Percentiles rank a stretch among this genome's conserved stretches.
Evolutionary conservation across 2,329 filamentous ascomycete genomes (phyloP).

Genomic region (Fusarium hainanense): DNA sequence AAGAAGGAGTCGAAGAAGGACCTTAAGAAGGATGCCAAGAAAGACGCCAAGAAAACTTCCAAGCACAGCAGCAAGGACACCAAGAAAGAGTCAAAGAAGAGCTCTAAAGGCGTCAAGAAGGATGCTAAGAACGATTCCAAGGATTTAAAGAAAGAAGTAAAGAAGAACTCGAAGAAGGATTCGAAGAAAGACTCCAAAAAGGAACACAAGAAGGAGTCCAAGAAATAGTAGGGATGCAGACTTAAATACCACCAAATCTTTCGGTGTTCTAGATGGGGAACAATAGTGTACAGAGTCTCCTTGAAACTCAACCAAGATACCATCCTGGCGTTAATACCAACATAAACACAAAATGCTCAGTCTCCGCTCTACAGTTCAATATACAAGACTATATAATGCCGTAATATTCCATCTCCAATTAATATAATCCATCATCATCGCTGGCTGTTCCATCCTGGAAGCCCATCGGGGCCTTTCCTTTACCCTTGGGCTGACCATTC

Average conservation of each 20-base stretch:
- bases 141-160: not conserved
- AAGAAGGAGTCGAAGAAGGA: slow-evolving; percentile 2
- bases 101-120: not conserved
- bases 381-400: slow-evolving; percentile 31
- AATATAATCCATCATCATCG: slow-evolving; percentile 69
- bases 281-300: slow-evolving; percentile 26
- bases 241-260: slow-evolving; percentile 20
- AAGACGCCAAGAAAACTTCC: not conserved
- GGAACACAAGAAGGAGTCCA: slow-evolving; percentile 8
- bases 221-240: slow-evolving; percentile 22
- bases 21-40: slow-evolving; percentile 1
- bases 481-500: slow-evolving; percentile 60
- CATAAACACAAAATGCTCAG: slow-evolving; percentile 25
- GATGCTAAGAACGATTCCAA: not conserved
- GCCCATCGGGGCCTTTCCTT: slow-evolving; percentile 64
- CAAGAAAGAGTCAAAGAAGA: slow-evolving; percentile 16
- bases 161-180: not conserved
- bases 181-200: slow-evolving; percentile 1
- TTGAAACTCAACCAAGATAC: slow-evolving; percentile 33
- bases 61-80: slow-evolving; percentile 2
- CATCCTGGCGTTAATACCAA: slow-evolving; percentile 34
- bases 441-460: slow-evolving; percentile 66
- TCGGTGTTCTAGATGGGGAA: slow-evolving; percentile 7
- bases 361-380: slow-evolving; percentile 21
- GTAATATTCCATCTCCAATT: slow-evolving; percentile 20